Evolutionary conservation across 176 grass and related monocot species (phyloP), one percentile per base, ranked within the genome.

Genomic region (Thinopyrum elongatum): DNA sequence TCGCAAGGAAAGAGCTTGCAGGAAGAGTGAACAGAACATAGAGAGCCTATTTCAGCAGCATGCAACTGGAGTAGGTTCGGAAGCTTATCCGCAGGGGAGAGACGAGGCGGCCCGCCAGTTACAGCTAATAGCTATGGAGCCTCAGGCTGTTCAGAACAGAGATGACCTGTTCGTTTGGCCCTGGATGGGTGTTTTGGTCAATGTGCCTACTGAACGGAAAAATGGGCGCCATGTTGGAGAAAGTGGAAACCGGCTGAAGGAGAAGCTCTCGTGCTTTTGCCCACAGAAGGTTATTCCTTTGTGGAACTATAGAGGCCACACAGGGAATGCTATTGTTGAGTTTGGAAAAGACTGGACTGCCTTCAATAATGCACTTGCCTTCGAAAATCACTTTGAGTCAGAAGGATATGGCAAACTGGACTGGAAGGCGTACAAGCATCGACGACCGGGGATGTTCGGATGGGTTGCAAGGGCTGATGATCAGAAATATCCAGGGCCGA

Each of bases 271-370:
- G 27, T 21, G 73, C 44, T 76, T 76, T 76, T 53, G 26, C 73
- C 73, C 73, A 21, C 73, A 76, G 44, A 76, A 76, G 16, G 73
- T 76, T 46, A 76, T 76, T 12, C 73, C 73, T 53, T 76, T 76
- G 73, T 76, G 73, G 73, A 76, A 76, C 46, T 53, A 76, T 76
- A 76, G 73, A 76, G 73, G 73, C 44, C 73, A 76, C 44, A 76
- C 73, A 8, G 73, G 73, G 26, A 53, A 76, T 51, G 73, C 73
- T 29, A 76, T 76, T 53, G 73, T 76, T 53, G 73, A 76, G 27
- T 76, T 76, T 53, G 73, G 73, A 53, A 76, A 76, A 53, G 73
- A 76, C 8, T 76, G 73, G 73, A 76, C 29, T 51, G 73, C 26
- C 44, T 76, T 76, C 73, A 76, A 76, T 53, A 76, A 27, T 46